Evolutionary conservation across 805 yeast species (phyloP), one percentile per base, ranked within the genome.

Genomic region (Brettanomyces naardenensis): DNA sequence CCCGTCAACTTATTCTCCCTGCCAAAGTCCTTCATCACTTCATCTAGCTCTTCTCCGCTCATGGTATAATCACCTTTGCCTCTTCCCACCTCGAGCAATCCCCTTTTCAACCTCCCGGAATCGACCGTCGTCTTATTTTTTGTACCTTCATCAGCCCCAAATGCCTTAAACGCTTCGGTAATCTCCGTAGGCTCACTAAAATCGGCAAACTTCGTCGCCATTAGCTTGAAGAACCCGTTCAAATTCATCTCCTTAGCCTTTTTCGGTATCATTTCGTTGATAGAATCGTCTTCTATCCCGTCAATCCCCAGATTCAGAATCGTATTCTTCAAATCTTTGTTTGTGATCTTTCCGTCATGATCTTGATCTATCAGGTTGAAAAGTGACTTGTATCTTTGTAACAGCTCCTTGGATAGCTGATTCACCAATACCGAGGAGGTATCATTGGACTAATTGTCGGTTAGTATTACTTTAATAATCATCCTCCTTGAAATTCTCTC

Each of bases 311-410:
- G 45, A 9, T 73, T 69, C 29, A 69, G 62, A 44, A 76, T 68
- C 14, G 80, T 65, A 18, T 69, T 65, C 28, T 60, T 63, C 38
- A 89, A 51, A 56, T 84, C 92, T 1, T 64, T 55, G 22, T 58
- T 51, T 1, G 80, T 62, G 31, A 84, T 75, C 4, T 58, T 52
- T 2, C 87, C 86, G 50, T 88, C 94, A 19, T 80, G 77, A 43
- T 89, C 90, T 27, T 81, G 81, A 52, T 89, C 96, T 6, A 89
- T 74, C 47, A 85, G 57, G 21, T 84, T 76, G 56, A 88, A 89
- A 1, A 92, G 78, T 46, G 84, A 82, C 40, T 84, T 69, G 39
- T 83, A 65, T 45, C 73, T 80, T 13, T 74, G 64, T 19, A 85
- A 75, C 51, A 84, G 86, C 25, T 69, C 76, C 38, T 74, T 70